Base-by-base conservation (phyloP, 2,329 filamentous ascomycete genomes). In the Falciphora oryzae region DNA sequence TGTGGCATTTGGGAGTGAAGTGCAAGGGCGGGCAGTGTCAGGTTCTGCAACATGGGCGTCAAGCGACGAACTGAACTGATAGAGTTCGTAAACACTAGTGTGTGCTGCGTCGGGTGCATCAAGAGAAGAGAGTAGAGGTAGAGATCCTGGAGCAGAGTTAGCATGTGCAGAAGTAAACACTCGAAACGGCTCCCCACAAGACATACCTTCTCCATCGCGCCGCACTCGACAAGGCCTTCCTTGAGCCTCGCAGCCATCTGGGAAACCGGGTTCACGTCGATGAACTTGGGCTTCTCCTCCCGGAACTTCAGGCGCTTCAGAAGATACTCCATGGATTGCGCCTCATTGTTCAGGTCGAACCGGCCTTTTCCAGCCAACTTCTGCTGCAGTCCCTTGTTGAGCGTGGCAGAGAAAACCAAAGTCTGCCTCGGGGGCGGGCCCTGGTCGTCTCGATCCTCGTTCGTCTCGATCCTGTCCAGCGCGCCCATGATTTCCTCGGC, bases 1-100 rank as follows among this genome's bases (percentile, higher is more conserved):
- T 99, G 95, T 1, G 88, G 84, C 95, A 99, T 98, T 68, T 93
- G 90, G 0, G 93, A 97, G 76, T 99, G 95, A 0, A 99, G 81
- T 0, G 91, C 87, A 14, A 92, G 80, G 1, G 89, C 90, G 2
- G 89, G 87, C 11, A 97, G 82, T 67, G 89, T 85, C 62, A 99
- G 86, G 69, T 91, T 92, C 70, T 94, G 87, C 1, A 99, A 84
- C 72, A 97, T 85, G 0, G 94, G 92, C 0, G 89, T 88, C 16
- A 99, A 81, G 53, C 95, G 91, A 59, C 93, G 89, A 63, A 97
- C 94, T 3, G 94, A 90, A 63, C 91, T 91, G 75, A 99, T 97
- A 59, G 93, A 97, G 78, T 99, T 99, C 32, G 93, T 93, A 75
- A 99, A 99, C 61, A 99, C 87, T 3, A 99, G 82, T 0, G 92